Evolutionary conservation across 2,329 filamentous ascomycete species (phyloP).

Genomic region (Aschersonia sp.): DNA sequence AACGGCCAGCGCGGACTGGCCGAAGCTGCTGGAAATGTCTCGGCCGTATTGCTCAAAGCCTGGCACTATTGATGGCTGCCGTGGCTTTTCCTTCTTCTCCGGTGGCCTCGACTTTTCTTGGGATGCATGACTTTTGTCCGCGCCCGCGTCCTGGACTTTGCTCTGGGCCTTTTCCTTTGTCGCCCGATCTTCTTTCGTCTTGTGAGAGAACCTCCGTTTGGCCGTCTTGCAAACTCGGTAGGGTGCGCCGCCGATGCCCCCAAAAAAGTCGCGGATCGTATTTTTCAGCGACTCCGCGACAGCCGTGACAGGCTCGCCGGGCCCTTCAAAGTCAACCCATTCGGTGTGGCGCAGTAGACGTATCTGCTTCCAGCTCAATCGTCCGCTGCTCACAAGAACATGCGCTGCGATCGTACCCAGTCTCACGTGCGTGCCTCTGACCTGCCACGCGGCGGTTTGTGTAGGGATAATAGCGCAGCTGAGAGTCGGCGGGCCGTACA

Average conservation of each 20-base stretch:
- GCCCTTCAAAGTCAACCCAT: conserved; percentile 67
- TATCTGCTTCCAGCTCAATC: conserved; percentile 47
- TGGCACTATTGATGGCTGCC: conserved; percentile 1
- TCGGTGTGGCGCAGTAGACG: conserved; percentile 51
- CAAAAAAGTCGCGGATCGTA: conserved; percentile 41
- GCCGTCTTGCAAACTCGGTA: conserved; percentile 43
- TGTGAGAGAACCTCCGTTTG: conserved; percentile 26
- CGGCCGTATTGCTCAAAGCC: conserved; percentile 23
- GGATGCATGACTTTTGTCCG: neutral
- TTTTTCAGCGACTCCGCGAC: conserved; percentile 45
- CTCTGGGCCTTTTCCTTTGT: conserved; percentile 10
- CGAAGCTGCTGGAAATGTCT: conserved; percentile 36
- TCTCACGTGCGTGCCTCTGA: conserved; percentile 44
- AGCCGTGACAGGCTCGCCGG: conserved; percentile 58
- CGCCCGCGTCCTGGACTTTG: conserved; percentile 21
- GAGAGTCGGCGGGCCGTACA: conserved; percentile 39
- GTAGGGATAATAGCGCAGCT: conserved; percentile 52
- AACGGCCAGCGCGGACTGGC: conserved; percentile 34
- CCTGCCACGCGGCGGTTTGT: conserved; percentile 48
- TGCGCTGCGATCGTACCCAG: conserved; percentile 52
- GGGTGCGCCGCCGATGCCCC: conserved; percentile 51
- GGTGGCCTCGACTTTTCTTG: neutral
- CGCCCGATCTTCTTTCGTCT: conserved; percentile 16
- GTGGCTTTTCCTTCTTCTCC: neutral
- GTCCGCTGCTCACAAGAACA: conserved; percentile 44